Evolutionary conservation across 768 basidiomycete genomes (phyloP).

Genomic region (Tremella yokohamensis): DNA sequence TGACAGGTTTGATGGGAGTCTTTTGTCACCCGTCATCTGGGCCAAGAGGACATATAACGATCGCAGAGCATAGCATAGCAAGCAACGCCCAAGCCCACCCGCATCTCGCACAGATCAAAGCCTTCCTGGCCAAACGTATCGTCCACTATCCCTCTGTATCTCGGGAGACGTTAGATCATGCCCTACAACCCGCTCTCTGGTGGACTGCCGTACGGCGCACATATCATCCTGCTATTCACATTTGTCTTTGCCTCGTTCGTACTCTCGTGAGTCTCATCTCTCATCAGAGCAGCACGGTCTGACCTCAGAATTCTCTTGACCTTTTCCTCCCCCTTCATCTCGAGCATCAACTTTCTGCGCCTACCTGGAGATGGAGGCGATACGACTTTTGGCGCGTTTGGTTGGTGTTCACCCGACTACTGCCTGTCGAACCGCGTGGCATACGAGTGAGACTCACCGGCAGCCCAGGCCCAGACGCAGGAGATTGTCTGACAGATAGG

Average conservation of each 20-base stretch:
- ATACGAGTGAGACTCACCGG: conserved; percentile 39
- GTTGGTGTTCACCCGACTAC: conserved; percentile 40
- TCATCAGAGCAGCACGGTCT: too few relatives aligned
- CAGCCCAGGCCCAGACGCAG: background rate
- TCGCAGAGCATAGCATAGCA: too few relatives aligned
- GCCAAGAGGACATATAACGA: too few relatives aligned
- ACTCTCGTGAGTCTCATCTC: conserved; percentile 33
- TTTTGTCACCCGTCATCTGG: too few relatives aligned
- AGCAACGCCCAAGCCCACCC: too few relatives aligned
- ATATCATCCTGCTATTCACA: conserved; percentile 47
- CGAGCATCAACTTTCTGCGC: conserved; percentile 43
- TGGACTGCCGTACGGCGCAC: conserved; percentile 44
- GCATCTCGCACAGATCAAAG: too few relatives aligned
- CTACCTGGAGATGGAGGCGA: conserved; percentile 19
- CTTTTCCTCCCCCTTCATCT: conserved; percentile 51
- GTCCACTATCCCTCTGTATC: too few relatives aligned
- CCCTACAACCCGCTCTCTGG: background rate
- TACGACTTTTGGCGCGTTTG: conserved; percentile 46
- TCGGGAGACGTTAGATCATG: background rate
- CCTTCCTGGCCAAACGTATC: too few relatives aligned
- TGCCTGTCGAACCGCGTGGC: conserved; percentile 39
- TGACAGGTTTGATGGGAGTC: too few relatives aligned
- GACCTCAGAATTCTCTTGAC: conserved; percentile 43
- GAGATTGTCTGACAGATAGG: conserved; percentile 16
- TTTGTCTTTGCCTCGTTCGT: conserved; percentile 41